A percentile compares a stretch with the other conserved stretches of the same genome.
These are phyloP conservation scores for Hygrophorus pudorinus DNA, from an alignment of 768 basidiomycete genomes.

Conservation along the genomic window DNA sequence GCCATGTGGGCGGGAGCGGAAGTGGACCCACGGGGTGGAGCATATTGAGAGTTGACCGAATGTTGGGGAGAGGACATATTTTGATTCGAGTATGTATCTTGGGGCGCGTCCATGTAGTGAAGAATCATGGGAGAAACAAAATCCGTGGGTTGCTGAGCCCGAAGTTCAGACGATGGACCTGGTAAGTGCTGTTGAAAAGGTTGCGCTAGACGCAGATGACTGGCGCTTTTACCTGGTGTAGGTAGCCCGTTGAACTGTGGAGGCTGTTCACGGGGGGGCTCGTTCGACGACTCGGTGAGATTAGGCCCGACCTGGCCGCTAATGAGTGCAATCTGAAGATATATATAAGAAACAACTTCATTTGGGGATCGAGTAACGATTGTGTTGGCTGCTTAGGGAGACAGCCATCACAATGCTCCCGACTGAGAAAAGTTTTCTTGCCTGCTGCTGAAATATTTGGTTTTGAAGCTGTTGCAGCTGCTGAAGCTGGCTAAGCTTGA, in stretches of 20 bases:
- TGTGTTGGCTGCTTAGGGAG: no score
- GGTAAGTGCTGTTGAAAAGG: slow-evolving; percentile 1
- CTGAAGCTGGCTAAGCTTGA: slow-evolving; percentile 69
- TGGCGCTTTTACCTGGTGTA: slow-evolving; percentile 49
- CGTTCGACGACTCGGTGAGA: slow-evolving; percentile 22
- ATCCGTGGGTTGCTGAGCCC: slow-evolving; percentile 46
- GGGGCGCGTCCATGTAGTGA: slow-evolving; percentile 21
- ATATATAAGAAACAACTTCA: slow-evolving; percentile 2
- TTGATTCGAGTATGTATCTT: slow-evolving; percentile 10
- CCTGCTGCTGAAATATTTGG: slow-evolving; percentile 88
- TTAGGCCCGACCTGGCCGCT: slow-evolving; percentile 35
- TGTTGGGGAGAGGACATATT: slow-evolving; percentile 9
- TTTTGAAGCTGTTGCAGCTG: slow-evolving; percentile 71
- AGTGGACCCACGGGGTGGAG: slow-evolving; percentile 31
- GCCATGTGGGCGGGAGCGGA: slow-evolving; percentile 72
- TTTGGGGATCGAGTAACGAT: slow-evolving; percentile 6
- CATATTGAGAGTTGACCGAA: slow-evolving; percentile 13
- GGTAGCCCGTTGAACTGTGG: slow-evolving; percentile 41
- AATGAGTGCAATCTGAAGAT: slow-evolving; percentile 55
- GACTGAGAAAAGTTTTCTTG: no score
- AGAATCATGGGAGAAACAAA: slow-evolving; percentile 57
- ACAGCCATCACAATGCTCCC: no score
- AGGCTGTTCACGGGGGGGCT: slow-evolving; percentile 19
- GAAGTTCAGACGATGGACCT: slow-evolving; percentile 61
- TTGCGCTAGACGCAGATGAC: slow-evolving; percentile 1